A percentile compares a stretch with the other conserved stretches of the same genome.
phyloP scores from a whole-genome alignment of 305 asterid genomes.

The Fraxinus dipetala region DNA sequence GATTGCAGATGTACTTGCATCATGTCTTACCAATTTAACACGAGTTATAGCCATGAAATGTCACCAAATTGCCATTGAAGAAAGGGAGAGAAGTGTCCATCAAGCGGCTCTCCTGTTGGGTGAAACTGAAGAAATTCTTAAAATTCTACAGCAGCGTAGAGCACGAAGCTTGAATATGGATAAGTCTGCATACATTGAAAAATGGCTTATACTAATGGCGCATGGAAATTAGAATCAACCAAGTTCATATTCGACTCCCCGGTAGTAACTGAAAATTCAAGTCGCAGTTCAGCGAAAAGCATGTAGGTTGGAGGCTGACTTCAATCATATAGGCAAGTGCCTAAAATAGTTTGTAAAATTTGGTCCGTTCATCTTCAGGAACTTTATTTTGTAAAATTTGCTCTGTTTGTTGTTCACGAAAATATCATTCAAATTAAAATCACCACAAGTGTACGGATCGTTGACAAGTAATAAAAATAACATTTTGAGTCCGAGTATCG shows the following conservation, averaged over 20 bases:
- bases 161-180: slow-evolving; percentile 18
- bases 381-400: background rate
- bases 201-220: slow-evolving; percentile 30
- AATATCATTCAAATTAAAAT: no score
- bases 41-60: slow-evolving; percentile 39
- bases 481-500: no score
- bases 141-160: slow-evolving; percentile 27
- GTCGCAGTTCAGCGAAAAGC: slow-evolving; percentile 2
- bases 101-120: slow-evolving; percentile 39
- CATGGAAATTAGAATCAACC: slow-evolving; percentile 14
- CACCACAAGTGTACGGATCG: no score
- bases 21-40: slow-evolving; percentile 36
- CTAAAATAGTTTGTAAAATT: background rate
- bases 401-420: no score
- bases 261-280: background rate
- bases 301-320: slow-evolving; percentile 11
- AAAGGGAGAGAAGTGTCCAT: slow-evolving; percentile 36
- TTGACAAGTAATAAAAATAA: no score
- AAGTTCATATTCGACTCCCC: background rate
- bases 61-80: slow-evolving; percentile 35
- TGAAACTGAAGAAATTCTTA: slow-evolving; percentile 40
- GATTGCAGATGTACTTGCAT: slow-evolving; percentile 42
- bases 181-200: slow-evolving; percentile 23
- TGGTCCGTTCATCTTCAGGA: background rate
- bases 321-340: background rate